phyloP scores from a whole-genome alignment of 139 green algal species.

The Chlorella ohadii region DNA sequence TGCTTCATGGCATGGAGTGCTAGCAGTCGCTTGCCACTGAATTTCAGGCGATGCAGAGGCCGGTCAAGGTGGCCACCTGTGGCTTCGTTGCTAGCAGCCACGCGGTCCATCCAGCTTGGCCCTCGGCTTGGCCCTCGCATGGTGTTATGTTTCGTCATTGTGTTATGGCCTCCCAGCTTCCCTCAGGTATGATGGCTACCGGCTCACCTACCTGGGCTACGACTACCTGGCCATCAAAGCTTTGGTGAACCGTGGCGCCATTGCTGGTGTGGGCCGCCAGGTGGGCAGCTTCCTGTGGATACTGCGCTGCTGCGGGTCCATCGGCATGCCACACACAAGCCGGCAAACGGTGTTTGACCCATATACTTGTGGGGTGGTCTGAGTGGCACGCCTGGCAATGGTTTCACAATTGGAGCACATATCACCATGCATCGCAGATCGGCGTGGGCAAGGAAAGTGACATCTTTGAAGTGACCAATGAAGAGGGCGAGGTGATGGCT shows the following conservation, averaged over 20 bases:
- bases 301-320: no score
- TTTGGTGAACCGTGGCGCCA: conserved; percentile 82
- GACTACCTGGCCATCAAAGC: conserved; percentile 97
- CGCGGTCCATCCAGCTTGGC: no score
- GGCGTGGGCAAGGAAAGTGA: conserved; percentile 98
- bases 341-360: no score
- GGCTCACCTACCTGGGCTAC: conserved; percentile 95
- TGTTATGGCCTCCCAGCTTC: no score
- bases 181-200: conserved; percentile 90
- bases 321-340: no score
- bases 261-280: conserved; percentile 87
- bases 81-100: no score
- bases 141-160: no score
- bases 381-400: no score
- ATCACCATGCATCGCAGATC: conserved; percentile 60
- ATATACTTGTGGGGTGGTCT: no score
- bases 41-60: neutral
- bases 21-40: neutral
- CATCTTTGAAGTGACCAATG: conserved; percentile 85
- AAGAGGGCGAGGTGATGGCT: conserved; percentile 86
- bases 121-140: no score
- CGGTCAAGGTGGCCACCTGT: no score
- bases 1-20: neutral
- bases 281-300: neutral
- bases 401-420: no score